phyloP scores from a whole-genome alignment of 768 basidiomycete species.

The Boletus sp. region DNA sequence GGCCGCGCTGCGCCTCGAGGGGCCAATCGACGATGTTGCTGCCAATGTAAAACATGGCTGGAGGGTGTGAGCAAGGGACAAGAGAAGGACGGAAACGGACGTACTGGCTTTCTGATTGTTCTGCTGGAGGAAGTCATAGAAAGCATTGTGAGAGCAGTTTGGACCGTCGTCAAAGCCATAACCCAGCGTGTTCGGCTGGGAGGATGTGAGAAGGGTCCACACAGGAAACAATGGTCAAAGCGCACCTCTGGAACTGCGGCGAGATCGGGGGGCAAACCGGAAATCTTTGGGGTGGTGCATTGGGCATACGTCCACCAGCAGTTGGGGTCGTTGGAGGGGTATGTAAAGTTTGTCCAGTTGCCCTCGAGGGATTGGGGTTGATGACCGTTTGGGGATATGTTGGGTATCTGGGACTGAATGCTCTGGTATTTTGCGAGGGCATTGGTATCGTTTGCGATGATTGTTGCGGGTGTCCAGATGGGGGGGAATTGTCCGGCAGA shows the following conservation, averaged over 20 bases:
- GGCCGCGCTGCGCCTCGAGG: constrained; percentile 50
- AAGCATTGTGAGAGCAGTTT: constrained; percentile 61
- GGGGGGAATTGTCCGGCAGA: constrained; percentile 40
- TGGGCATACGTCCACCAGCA: constrained; percentile 43
- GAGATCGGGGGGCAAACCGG: constrained; percentile 45
- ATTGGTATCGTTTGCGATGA: constrained; percentile 42
- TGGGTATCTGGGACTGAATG: constrained; percentile 45
- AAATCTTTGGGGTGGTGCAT: constrained; percentile 48
- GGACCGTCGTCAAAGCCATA: constrained; percentile 68
- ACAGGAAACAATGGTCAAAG: background rate
- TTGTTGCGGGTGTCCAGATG: constrained; percentile 44
- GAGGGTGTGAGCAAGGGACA: background rate
- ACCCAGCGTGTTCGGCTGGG: constrained; percentile 50
- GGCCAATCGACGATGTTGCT: constrained; percentile 59
- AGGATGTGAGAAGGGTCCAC: background rate
- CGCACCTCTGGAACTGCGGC: constrained; percentile 48
- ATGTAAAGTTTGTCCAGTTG: constrained; percentile 34
- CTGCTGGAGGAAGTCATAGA: constrained; percentile 51
- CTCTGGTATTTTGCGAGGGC: constrained; percentile 43
- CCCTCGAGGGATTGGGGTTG: constrained; percentile 25
- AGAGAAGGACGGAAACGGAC: background rate
- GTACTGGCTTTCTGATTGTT: constrained; percentile 58
- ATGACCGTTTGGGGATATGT: constrained; percentile 41
- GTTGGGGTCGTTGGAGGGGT: constrained; percentile 44
- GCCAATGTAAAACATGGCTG: constrained; percentile 64